These are phyloP conservation scores for Patellifolia procumbens DNA, from an alignment of 179 eudicot genomes.

Conservation along the genomic window DNA sequence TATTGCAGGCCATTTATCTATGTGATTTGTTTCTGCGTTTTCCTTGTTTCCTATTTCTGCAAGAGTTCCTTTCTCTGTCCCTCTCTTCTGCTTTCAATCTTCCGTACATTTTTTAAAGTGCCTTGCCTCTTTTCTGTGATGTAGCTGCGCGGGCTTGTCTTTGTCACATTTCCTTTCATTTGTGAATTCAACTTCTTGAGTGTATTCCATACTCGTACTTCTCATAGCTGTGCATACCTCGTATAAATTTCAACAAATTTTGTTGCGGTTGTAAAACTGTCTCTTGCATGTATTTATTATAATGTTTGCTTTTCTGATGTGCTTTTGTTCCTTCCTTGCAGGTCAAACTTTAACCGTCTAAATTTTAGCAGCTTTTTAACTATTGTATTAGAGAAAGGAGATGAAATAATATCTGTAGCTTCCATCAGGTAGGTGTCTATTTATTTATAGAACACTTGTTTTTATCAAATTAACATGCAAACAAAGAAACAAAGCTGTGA, in stretches of 20 bases:
- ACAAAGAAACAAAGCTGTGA: neutral
- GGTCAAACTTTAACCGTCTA: slow-evolving; percentile 48
- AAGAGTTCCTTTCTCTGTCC: neutral
- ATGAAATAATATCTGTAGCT: slow-evolving; percentile 50
- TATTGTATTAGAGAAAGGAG: slow-evolving; percentile 50
- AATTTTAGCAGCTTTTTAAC: slow-evolving; percentile 43
- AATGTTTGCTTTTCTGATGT: neutral
- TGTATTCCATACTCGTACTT: neutral
- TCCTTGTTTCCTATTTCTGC: neutral
- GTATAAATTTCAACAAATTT: neutral
- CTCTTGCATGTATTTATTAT: neutral
- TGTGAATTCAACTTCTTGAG: neutral
- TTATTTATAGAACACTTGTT: neutral
- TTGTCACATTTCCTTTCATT: neutral
- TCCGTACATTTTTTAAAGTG: no score
- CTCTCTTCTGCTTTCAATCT: neutral
- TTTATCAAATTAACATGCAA: neutral
- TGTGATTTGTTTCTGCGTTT: neutral
- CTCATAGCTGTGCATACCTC: neutral
- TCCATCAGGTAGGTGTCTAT: slow-evolving; percentile 45
- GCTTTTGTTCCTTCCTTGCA: slow-evolving; percentile 19
- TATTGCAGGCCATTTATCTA: slow-evolving; percentile 2
- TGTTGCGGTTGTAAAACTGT: neutral
- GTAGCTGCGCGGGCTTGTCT: neutral
- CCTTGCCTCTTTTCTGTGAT: neutral